A percentile compares a stretch with the other conserved stretches of the same genome.
phyloP scores from a whole-genome alignment of 1,284 basidiomycete species.

The Lignosus rhinocerotis region DNA sequence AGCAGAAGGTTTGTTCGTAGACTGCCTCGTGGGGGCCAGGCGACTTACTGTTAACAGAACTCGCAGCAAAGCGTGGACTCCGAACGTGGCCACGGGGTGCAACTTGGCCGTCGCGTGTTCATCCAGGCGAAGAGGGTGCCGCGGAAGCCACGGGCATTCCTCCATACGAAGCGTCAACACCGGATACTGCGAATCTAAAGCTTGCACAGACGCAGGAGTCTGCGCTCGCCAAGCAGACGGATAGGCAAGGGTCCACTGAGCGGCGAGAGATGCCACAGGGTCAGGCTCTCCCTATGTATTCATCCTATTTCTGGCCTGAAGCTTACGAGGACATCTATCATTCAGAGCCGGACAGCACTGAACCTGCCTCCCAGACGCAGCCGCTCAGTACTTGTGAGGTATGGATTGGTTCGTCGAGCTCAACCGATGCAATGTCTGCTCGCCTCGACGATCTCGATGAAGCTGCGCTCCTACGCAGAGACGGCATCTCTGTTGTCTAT shows the following conservation, averaged over 20 bases:
- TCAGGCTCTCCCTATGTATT: background rate
- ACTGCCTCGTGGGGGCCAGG: background rate
- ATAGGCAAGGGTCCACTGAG: constrained; percentile 22
- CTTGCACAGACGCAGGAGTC: constrained; percentile 30
- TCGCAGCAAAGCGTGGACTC: constrained; percentile 36
- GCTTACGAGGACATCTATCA: background rate
- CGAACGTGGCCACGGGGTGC: constrained; percentile 39
- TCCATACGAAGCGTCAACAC: constrained; percentile 12
- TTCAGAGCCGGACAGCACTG: background rate
- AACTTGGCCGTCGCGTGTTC: constrained; percentile 34
- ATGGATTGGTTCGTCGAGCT: constrained; percentile 42
- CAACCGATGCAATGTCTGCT: constrained; percentile 28
- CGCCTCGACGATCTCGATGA: constrained; percentile 39
- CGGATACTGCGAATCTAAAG: constrained; percentile 23
- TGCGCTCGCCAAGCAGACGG: constrained; percentile 28
- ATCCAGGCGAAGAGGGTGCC: constrained; percentile 12
- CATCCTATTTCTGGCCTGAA: no score
- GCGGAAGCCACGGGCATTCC: constrained; percentile 2
- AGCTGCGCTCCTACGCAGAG: constrained; percentile 35
- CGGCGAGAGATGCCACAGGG: constrained; percentile 21
- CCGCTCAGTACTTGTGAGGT: constrained; percentile 36
- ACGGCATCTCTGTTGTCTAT: constrained; percentile 44
- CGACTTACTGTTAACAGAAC: constrained; percentile 26
- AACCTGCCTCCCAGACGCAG: background rate
- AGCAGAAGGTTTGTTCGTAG: constrained; percentile 33